phyloP scores from a whole-genome alignment of 2,329 filamentous ascomycete species.

The Leptographium lundbergii region DNA sequence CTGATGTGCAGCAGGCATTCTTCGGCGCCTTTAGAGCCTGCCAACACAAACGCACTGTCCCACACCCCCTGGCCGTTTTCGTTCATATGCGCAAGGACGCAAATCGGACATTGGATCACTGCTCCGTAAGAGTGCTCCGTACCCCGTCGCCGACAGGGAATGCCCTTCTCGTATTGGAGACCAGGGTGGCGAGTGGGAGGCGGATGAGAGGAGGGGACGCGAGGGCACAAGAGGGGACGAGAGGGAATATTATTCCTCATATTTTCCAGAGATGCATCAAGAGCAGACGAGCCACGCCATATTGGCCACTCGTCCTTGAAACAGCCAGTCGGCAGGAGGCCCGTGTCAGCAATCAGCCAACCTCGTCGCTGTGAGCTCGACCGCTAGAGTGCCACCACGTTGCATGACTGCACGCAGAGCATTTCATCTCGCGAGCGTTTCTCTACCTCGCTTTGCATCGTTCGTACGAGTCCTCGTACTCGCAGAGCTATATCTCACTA shows the following conservation, averaged over 20 bases:
- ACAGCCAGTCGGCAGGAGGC: neutral
- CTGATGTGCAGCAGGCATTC: neutral
- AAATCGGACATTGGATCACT: neutral
- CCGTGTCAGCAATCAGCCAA: neutral
- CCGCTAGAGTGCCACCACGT: neutral
- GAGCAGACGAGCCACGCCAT: neutral
- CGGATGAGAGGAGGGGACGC: no score
- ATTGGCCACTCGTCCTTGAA: neutral
- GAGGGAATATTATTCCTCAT: no score
- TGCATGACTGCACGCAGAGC: neutral
- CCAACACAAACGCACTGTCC: neutral
- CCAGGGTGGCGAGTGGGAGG: no score
- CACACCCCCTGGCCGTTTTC: neutral
- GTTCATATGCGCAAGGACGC: neutral
- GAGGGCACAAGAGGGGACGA: no score
- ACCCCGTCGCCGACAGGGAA: neutral
- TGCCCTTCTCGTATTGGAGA: neutral
- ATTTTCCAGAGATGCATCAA: no score
- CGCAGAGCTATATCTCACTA: neutral
- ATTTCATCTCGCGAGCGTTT: neutral
- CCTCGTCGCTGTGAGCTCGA: neutral
- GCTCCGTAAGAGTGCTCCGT: no score
- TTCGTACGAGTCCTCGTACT: neutral
- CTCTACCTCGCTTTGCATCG: neutral
- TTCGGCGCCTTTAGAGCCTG: neutral